These are phyloP conservation scores for Melaleuca alternifolia DNA, from an alignment of 345 rosid species.

Conservation along the genomic window DNA sequence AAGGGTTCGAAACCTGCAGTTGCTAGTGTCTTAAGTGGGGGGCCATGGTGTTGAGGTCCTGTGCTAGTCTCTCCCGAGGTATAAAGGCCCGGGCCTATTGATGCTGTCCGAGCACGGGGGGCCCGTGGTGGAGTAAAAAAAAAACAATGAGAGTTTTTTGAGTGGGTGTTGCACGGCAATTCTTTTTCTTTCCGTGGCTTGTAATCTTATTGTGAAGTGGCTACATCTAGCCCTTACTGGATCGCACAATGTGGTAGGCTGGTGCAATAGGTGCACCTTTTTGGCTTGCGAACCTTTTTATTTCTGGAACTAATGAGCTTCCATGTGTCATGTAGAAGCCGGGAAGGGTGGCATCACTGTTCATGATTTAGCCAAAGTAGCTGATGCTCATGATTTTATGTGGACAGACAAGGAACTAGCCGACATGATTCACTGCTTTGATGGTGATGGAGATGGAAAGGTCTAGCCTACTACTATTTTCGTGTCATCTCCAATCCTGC, in stretches of 20 bases:
- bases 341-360: constrained; percentile 48
- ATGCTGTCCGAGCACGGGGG: too few species aligned
- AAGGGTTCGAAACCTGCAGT: too few species aligned
- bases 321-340: constrained; percentile 22
- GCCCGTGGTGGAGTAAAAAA: too few species aligned
- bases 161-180: background rate
- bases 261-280: background rate
- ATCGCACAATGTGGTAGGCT: background rate
- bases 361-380: constrained; percentile 46
- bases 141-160: background rate
- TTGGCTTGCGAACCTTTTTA: background rate
- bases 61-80: too few species aligned
- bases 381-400: constrained; percentile 52
- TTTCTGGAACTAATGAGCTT: background rate
- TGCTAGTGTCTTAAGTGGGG: too few species aligned
- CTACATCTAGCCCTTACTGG: background rate
- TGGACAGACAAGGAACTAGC: constrained; percentile 64
- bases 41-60: too few species aligned
- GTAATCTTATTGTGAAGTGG: background rate
- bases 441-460: constrained; percentile 56
- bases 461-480: constrained; percentile 5
- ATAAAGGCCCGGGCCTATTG: too few species aligned
- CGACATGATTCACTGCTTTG: constrained; percentile 73
- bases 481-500: too few species aligned
- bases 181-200: background rate